A percentile compares a stretch with the other conserved stretches of the same genome.
phyloP scores from a whole-genome alignment of 2,329 filamentous ascomycete genomes.

The Colletotrichum limetticola region DNA sequence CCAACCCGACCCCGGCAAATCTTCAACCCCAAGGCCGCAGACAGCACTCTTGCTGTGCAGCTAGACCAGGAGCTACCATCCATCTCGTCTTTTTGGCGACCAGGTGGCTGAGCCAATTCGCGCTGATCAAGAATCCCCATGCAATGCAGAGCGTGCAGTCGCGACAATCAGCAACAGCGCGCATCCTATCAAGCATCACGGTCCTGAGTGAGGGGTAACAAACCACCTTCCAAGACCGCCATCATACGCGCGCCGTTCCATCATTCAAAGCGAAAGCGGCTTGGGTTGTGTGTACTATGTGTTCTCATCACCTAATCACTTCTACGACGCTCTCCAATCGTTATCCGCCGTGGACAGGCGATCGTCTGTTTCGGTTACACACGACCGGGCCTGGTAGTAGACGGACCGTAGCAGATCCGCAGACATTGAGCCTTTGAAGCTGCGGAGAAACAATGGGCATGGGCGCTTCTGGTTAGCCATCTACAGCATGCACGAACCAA shows the following conservation, averaged over 20 bases:
- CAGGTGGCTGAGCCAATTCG: not conserved
- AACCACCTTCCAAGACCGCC: conserved; percentile 20
- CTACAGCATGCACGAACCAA: not conserved
- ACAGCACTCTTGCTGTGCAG: too few species aligned
- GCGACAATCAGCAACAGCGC: not conserved
- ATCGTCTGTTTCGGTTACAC: conserved; percentile 9
- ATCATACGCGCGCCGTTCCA: conserved; percentile 29
- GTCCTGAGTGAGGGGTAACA: conserved; percentile 27
- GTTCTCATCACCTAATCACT: conserved; percentile 20
- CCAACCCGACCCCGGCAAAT: conserved; percentile 19
- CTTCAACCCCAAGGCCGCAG: conserved; percentile 20
- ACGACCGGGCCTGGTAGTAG: not conserved
- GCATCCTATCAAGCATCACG: conserved; percentile 16
- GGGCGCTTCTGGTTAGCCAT: not conserved
- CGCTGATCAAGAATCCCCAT: not conserved
- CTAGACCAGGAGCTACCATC: not conserved
- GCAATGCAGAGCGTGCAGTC: conserved; percentile 18
- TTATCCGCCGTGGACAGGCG: not conserved
- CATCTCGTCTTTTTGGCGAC: not conserved
- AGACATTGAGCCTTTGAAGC: too few species aligned
- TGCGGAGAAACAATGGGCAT: conserved; percentile 15
- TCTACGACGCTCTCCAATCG: conserved; percentile 5
- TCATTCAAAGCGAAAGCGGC: conserved; percentile 3
- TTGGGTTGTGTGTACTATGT: not conserved
- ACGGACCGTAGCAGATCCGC: not conserved